Evolutionary conservation across 2,329 filamentous ascomycete species (phyloP), one percentile per base, ranked within the genome.

Genomic region (Colletotrichum filicis): DNA sequence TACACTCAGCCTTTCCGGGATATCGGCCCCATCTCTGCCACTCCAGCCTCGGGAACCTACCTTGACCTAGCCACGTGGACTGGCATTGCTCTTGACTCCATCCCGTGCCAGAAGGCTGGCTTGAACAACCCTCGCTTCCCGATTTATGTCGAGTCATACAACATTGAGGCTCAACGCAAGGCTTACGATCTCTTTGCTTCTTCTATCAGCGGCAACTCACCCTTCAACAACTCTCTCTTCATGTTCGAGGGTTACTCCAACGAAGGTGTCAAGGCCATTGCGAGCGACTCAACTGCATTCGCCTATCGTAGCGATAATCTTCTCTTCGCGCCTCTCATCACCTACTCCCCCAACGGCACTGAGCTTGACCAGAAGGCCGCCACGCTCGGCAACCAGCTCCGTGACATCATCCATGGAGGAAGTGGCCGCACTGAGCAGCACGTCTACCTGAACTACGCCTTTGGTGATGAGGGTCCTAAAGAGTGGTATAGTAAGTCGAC

Each of bases 181-280:
- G 75, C 76, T 35, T 84, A 82, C 75, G 76, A 81, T n/a, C 68
- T 78, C 19, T 85, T 83, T 76, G 77, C 74, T 5, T 68, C 75
- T 8, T 77, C 78, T 6, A 77, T 77, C 49, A 78, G 75, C 28
- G 56, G 12, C 55, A 56, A 52, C 6, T 73, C 66, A 7, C 55
- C 63, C 6, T 75, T 75, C 35, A 73, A 79, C n/a, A 76, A 81
- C 74, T 84, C 84, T 1, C 80, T 89, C 57, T 87, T 90, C 79
- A 86, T 90, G 84, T 87, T 90, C 66, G 89, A 91, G 76, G 86
- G 86, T 3, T 91, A 90, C 78, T 83, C 87, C 1, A 79, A 77
- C 8, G 78, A 84, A 26, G 88, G 84, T 1, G 83, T 90, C 2
- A 76, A 83, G 65, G 79, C 78, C 0, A 76, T 86, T 52, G 73